Percentiles rank a stretch among this genome's conserved stretches.
These are phyloP conservation scores for Tolypocladium cylindrosporum DNA, from an alignment of 2,329 filamentous ascomycete genomes.

Conservation along the genomic window DNA sequence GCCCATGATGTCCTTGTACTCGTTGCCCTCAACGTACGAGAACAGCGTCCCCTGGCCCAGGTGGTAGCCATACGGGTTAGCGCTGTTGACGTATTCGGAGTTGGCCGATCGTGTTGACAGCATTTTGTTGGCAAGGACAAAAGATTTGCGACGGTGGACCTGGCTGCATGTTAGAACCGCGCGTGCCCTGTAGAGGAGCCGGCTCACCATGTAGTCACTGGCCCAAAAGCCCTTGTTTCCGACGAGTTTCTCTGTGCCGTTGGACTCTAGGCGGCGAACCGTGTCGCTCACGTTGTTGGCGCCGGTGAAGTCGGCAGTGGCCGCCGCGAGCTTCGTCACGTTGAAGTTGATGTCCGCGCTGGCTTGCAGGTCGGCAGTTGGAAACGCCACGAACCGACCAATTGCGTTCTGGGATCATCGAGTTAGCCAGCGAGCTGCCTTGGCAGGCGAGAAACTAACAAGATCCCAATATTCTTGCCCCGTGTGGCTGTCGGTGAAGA, in stretches of 20 bases:
- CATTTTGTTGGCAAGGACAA: slow-evolving; percentile 11
- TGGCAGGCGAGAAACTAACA: slow-evolving; percentile 1
- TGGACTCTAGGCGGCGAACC: slow-evolving; percentile 8
- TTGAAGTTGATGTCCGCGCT: slow-evolving; percentile 15
- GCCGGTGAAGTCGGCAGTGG: slow-evolving; percentile 10
- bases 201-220: slow-evolving; percentile 12
- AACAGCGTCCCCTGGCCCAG: slow-evolving; percentile 14
- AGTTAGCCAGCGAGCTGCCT: neutral
- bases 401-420: slow-evolving; percentile 8
- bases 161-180: neutral
- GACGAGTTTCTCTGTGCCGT: slow-evolving; percentile 10
- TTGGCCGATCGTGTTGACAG: slow-evolving; percentile 10
- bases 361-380: slow-evolving; percentile 10
- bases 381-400: slow-evolving; percentile 12
- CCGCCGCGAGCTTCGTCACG: slow-evolving; percentile 8
- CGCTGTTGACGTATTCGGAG: slow-evolving; percentile 11
- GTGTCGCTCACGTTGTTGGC: slow-evolving; percentile 6
- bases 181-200: too few relatives aligned
- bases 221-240: slow-evolving; percentile 14
- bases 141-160: slow-evolving; percentile 8
- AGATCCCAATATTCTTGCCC: slow-evolving; percentile 11
- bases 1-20: slow-evolving; percentile 13
- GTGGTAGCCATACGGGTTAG: slow-evolving; percentile 12
- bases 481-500: slow-evolving; percentile 9
- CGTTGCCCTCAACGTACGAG: slow-evolving; percentile 11